phyloP scores from a whole-genome alignment of 257 asterid species.

The Solanum pimpinellifolium region DNA sequence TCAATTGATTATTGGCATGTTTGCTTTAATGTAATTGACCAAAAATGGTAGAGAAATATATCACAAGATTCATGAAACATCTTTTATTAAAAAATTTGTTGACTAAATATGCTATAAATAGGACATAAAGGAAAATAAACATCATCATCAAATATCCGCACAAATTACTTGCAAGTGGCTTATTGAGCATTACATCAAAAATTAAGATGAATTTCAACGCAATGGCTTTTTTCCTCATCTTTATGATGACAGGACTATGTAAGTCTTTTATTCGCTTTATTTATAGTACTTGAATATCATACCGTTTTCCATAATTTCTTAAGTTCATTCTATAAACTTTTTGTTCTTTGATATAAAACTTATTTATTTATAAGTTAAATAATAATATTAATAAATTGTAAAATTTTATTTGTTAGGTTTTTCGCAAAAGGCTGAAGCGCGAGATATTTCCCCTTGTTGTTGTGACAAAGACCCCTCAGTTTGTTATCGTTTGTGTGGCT shows the following conservation, averaged over 20 bases:
- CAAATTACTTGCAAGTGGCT: no score
- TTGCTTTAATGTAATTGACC: background rate
- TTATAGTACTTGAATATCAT: background rate
- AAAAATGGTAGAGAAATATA: background rate
- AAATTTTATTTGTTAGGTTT: no score
- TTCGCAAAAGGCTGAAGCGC: no score
- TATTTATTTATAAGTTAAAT: background rate
- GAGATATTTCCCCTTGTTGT: no score
- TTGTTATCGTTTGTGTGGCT: no score
- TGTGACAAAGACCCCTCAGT: no score
- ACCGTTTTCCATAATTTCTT: background rate
- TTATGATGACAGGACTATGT: background rate
- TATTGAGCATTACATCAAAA: background rate
- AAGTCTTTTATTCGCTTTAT: background rate
- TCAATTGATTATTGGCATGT: background rate
- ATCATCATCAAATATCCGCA: background rate
- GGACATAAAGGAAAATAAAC: background rate
- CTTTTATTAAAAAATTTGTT: background rate
- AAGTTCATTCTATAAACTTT: background rate
- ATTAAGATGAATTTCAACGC: background rate
- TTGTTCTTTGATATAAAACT: background rate
- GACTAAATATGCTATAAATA: background rate
- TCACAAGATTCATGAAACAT: background rate
- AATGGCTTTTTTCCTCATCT: background rate
- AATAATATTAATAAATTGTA: no score